Base-by-base conservation (phyloP, 2,329 filamentous ascomycete genomes). In the Xylaria digitata region DNA sequence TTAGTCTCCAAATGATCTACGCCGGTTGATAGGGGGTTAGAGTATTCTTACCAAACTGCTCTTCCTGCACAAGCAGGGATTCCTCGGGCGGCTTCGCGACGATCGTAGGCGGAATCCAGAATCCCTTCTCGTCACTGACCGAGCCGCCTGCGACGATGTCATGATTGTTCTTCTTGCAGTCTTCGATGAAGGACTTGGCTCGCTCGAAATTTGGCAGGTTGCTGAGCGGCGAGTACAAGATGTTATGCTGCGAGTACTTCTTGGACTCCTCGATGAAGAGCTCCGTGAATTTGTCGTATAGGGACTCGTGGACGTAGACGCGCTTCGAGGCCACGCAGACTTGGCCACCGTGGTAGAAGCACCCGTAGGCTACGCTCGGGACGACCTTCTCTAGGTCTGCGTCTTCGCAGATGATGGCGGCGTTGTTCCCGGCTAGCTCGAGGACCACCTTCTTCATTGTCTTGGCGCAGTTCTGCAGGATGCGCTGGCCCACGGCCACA, bases 191-290 rank as follows among this genome's bases (percentile, higher is more conserved):
- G 13, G 80, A 76, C 72, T 84, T 85, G 30, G 89, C 86, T 26
- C 84, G 84, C 53, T 89, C 85, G 73, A 84, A 91, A 76, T 92
- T 90, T 83, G 88, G 85, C 70, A 82, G 78, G 77, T 92, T 92
- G 67, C 89, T 87, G 2, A 91, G 78, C 0, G 90, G 90, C 0
- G 87, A 86, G 63, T 88, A 83, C 45, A 86, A 75, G 49, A 76
- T 77, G 42, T 75, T 70, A 11, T 83, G 80, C 1, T 50, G 62
- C 48, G 79, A 79, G 56, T 78, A 81, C 60, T 83, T 81, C 42
- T 83, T 82, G 42, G 84, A 81, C 46, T 81, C 78, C 5, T 83
- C 78, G 19, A 80, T 73, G 13, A 84, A 73, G 21, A 74, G 69
- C 1, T 79, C 76, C 2, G 85, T 77, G 76, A 90, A 89, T 19